Evolutionary conservation across 106 monocot species (phyloP).

Genomic region (Dendrobium officinale): DNA sequence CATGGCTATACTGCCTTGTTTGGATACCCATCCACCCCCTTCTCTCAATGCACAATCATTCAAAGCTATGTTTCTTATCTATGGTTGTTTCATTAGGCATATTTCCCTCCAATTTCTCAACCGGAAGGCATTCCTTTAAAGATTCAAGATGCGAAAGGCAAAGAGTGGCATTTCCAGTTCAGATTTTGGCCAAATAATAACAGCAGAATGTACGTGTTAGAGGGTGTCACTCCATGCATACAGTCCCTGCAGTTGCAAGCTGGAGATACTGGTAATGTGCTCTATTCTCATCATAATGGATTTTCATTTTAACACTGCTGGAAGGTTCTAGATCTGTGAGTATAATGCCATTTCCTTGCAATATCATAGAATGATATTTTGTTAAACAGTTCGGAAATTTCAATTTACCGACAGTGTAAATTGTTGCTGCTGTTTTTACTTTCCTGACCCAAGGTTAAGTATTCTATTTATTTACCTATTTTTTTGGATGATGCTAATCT

Average conservation of each 20-base stretch:
- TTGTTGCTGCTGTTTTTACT: too few relatives aligned
- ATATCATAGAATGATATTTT: too few relatives aligned
- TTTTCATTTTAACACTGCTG: background rate
- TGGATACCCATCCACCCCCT: background rate
- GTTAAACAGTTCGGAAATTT: too few relatives aligned
- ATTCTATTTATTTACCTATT: too few relatives aligned
- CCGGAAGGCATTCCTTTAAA: constrained; percentile 95
- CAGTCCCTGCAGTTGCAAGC: constrained; percentile 97
- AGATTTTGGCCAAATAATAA: constrained; percentile 99
- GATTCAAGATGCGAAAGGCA: constrained; percentile 87
- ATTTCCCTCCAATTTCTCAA: constrained; percentile 86
- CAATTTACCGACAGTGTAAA: too few relatives aligned
- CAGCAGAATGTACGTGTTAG: constrained; percentile 99
- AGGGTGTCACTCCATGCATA: constrained; percentile 99
- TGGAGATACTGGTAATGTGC: constrained; percentile 80
- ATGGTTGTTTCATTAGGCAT: constrained; percentile 46
- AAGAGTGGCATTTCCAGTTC: constrained; percentile 94
- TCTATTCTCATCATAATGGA: background rate
- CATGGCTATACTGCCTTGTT: background rate
- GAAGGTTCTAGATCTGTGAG: too few relatives aligned
- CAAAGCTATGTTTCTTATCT: background rate
- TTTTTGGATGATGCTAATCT: too few relatives aligned
- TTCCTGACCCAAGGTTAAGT: too few relatives aligned
- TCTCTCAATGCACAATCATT: background rate
- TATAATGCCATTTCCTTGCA: too few relatives aligned